Percentiles rank a stretch among this genome's conserved stretches.
Conservation (phyloP, 441 rosid species). For the Populus trichocarpa region DNA sequence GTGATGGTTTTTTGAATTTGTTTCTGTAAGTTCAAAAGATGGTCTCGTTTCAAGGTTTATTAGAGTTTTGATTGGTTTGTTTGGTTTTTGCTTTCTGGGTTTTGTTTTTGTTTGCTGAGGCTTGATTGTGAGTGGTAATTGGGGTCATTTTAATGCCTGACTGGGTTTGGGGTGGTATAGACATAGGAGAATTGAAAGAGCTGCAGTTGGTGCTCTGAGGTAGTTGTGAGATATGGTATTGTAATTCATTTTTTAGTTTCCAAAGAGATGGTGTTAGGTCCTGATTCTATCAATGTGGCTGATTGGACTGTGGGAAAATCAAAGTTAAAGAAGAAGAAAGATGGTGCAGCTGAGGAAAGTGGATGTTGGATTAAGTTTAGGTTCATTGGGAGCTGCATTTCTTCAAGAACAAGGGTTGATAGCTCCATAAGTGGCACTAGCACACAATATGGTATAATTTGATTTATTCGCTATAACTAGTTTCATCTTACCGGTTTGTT, state of each 20-base stretch:
- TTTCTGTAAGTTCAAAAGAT: neutral
- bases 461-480: neutral
- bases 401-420: slow-evolving; percentile 35
- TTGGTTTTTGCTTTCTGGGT: neutral
- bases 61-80: slow-evolving; percentile 6
- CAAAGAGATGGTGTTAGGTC: slow-evolving; percentile 30
- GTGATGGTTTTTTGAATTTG: slow-evolving; percentile 8
- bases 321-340: slow-evolving; percentile 32
- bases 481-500: neutral
- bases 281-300: slow-evolving; percentile 24
- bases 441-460: slow-evolving; percentile 34
- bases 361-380: slow-evolving; percentile 44
- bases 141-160: slow-evolving; percentile 7
- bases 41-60: neutral
- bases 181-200: neutral
- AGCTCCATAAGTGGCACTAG: slow-evolving; percentile 27
- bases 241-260: slow-evolving; percentile 1
- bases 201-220: neutral
- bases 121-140: slow-evolving; percentile 9
- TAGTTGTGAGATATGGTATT: slow-evolving; percentile 10
- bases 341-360: slow-evolving; percentile 18
- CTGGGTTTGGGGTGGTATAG: slow-evolving; percentile 1
- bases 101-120: neutral
- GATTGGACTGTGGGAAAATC: slow-evolving; percentile 25
- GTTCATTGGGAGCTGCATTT: slow-evolving; percentile 37